A percentile compares a stretch with the other conserved stretches of the same genome.
phyloP scores from a whole-genome alignment of 768 basidiomycete genomes.

The Pulveroboletus sp. region DNA sequence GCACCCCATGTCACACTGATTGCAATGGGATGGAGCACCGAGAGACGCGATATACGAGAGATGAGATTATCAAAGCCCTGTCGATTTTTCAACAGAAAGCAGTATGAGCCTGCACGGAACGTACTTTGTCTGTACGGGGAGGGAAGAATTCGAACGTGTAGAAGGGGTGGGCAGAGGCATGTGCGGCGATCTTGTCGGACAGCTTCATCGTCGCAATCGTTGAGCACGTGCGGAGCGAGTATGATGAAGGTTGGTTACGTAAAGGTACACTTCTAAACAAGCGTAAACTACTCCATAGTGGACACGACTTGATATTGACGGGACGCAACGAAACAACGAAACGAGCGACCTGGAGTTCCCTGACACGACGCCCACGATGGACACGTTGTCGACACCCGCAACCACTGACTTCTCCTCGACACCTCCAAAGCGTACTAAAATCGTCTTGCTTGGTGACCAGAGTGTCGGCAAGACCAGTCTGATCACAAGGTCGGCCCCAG shows the following conservation, averaged over 20 bases:
- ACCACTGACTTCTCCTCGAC: constrained; percentile 83
- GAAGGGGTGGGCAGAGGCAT: constrained; percentile 53
- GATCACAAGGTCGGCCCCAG: constrained; percentile 76
- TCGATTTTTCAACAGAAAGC: constrained; percentile 1
- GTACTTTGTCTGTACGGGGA: constrained; percentile 84
- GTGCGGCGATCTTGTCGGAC: constrained; percentile 55
- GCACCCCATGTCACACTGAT: constrained; percentile 98
- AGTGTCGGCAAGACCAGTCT: constrained; percentile 98
- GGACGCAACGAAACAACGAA: background rate
- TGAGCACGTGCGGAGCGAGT: background rate
- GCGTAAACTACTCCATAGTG: constrained; percentile 13
- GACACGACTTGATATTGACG: constrained; percentile 6
- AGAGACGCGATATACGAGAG: constrained; percentile 78
- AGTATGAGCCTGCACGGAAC: background rate
- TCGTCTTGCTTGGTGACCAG: constrained; percentile 94
- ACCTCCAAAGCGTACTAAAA: constrained; percentile 92
- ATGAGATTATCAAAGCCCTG: constrained; percentile 91
- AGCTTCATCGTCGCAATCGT: constrained; percentile 54
- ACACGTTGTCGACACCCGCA: constrained; percentile 58
- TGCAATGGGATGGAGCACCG: constrained; percentile 72
- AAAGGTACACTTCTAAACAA: constrained; percentile 20
- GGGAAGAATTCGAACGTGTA: constrained; percentile 98
- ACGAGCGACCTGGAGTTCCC: background rate
- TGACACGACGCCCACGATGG: constrained; percentile 34
- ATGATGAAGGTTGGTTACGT: background rate